These are phyloP conservation scores for Cicer pinnatifidum DNA, from an alignment of 306 rosid genomes.

Conservation along the genomic window DNA sequence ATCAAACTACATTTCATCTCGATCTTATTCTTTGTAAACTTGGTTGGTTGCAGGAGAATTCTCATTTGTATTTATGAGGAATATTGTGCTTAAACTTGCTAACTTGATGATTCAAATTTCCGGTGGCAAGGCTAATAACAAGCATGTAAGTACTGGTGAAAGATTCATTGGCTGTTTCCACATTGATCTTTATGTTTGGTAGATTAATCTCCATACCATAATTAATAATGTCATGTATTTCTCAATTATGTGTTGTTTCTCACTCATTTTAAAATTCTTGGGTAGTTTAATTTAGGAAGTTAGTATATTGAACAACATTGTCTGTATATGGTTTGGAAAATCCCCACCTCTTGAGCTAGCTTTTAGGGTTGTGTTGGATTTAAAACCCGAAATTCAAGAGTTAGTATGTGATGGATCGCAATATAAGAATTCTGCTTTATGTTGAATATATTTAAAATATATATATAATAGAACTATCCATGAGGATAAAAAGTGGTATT, in stretches of 20 bases:
- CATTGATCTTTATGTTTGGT: slow-evolving; percentile 23
- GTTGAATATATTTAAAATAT: neutral
- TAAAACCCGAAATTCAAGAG: neutral
- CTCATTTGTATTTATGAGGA: slow-evolving; percentile 65
- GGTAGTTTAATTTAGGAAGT: slow-evolving; percentile 1
- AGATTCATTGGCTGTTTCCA: slow-evolving; percentile 7
- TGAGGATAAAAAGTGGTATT: neutral
- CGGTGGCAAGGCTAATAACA: slow-evolving; percentile 47
- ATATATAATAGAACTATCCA: neutral
- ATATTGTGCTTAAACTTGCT: slow-evolving; percentile 75
- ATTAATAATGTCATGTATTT: slow-evolving; percentile 16
- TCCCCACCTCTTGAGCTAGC: neutral
- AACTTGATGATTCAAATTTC: slow-evolving; percentile 57
- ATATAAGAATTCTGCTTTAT: neutral
- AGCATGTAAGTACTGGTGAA: slow-evolving; percentile 64
- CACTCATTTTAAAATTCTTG: slow-evolving; percentile 14
- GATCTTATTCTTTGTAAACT: slow-evolving; percentile 37
- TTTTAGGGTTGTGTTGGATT: neutral
- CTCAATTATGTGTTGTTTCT: slow-evolving; percentile 18
- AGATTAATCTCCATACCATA: slow-evolving; percentile 14
- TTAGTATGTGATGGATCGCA: neutral
- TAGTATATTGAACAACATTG: neutral
- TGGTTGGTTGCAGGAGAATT: slow-evolving; percentile 63
- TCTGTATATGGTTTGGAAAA: neutral
- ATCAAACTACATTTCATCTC: slow-evolving; percentile 19